phyloP scores from a whole-genome alignment of 768 basidiomycete species.

The Auricularia sp. region DNA sequence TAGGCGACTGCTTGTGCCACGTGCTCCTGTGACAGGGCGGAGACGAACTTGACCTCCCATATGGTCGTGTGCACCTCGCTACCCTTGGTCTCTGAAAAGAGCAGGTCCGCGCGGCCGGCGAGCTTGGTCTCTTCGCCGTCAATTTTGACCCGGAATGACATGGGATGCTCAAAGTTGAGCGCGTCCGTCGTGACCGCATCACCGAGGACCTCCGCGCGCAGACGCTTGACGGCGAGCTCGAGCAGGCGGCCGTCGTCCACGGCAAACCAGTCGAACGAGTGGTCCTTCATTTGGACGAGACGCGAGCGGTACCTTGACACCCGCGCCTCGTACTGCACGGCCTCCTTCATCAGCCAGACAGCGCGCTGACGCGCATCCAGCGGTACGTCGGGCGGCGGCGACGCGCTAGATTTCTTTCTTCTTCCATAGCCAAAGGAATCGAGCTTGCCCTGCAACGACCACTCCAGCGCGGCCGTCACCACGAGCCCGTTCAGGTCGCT shows the following conservation, averaged over 20 bases:
- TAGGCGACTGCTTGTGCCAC: conserved; percentile 4
- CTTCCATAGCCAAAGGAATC: background rate
- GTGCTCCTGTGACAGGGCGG: conserved; percentile 1
- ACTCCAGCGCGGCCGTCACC: conserved; percentile 6
- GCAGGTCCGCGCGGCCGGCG: conserved; percentile 1
- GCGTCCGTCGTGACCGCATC: background rate
- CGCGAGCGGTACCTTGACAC: conserved; percentile 2
- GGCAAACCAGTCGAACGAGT: conserved; percentile 4
- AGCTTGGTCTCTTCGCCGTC: background rate
- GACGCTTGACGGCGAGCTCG: background rate
- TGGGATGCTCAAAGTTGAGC: conserved; percentile 1
- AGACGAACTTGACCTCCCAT: conserved; percentile 7
- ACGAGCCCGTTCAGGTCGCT: conserved; percentile 5
- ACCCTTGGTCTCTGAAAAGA: background rate
- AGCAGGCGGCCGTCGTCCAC: background rate
- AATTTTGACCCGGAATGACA: background rate
- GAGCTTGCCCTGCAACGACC: background rate
- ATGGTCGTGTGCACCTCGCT: background rate
- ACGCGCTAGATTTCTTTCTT: background rate
- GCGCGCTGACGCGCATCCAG: background rate
- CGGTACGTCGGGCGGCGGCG: background rate
- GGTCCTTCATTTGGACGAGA: conserved; percentile 2
- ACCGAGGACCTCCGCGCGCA: background rate
- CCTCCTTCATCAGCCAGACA: background rate
- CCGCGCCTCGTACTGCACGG: background rate